A percentile compares a stretch with the other conserved stretches of the same genome.
Evolutionary conservation across 75 land plant species (phyloP).

Genomic region (Picea sitchensis): DNA sequence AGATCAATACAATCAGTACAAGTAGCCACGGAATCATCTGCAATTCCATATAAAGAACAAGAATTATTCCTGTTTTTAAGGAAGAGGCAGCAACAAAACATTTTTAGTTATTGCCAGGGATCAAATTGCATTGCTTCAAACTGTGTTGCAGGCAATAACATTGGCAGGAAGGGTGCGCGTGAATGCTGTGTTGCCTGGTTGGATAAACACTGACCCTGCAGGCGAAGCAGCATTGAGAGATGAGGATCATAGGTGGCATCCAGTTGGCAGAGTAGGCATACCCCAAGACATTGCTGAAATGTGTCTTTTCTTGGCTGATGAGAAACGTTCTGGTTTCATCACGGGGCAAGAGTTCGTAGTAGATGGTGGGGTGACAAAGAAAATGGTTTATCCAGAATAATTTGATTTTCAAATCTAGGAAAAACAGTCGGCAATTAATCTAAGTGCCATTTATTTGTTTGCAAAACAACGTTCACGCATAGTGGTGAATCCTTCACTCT

Average conservation of each 20-base stretch:
- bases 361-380: slow-evolving; percentile 39
- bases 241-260: slow-evolving; percentile 40
- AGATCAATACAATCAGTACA: no score
- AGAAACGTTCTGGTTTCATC: slow-evolving; percentile 30
- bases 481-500: no score
- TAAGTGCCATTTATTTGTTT: no score
- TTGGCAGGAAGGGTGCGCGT: slow-evolving; percentile 35
- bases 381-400: slow-evolving; percentile 35
- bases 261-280: slow-evolving; percentile 34
- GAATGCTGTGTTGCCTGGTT: slow-evolving; percentile 44
- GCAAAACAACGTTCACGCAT: no score
- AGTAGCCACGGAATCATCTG: no score
- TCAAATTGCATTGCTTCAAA: not conserved
- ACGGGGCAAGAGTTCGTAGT: slow-evolving; percentile 49
- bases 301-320: slow-evolving; percentile 40
- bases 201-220: slow-evolving; percentile 34
- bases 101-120: not conserved
- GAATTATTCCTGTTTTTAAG: no score
- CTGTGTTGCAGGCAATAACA: slow-evolving; percentile 28
- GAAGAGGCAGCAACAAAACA: not conserved
- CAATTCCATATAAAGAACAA: no score
- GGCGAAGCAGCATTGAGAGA: slow-evolving; percentile 23
- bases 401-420: not conserved
- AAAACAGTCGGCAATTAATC: not conserved
- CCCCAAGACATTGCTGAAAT: slow-evolving; percentile 36